A percentile compares a stretch with the other conserved stretches of the same genome.
Evolutionary conservation across 2,329 filamentous ascomycete genomes (phyloP).

Genomic region (Phaeosphaeriaceae sp.): DNA sequence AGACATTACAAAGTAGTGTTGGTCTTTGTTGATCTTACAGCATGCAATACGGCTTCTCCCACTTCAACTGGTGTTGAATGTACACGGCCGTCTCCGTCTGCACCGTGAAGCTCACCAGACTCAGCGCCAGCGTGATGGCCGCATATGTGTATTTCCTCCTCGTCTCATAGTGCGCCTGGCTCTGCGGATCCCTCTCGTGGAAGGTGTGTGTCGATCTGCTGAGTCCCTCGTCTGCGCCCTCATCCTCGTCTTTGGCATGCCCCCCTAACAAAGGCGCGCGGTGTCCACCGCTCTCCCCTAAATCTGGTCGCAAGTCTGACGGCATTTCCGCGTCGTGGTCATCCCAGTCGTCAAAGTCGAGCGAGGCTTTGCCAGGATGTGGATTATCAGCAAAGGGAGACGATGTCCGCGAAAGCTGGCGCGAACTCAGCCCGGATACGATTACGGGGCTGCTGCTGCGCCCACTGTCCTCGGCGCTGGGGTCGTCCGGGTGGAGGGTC

Average conservation of each 20-base stretch:
- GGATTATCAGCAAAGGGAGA: conserved; percentile 33
- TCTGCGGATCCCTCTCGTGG: conserved; percentile 77
- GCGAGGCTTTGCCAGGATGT: conserved; percentile 27
- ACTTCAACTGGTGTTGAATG: conserved; percentile 88
- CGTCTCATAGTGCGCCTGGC: conserved; percentile 69
- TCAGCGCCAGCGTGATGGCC: conserved; percentile 80
- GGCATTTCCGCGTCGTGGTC: conserved; percentile 56
- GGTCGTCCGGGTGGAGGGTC: conserved; percentile 24
- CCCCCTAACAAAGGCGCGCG: conserved; percentile 60
- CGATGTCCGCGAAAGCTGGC: conserved; percentile 30
- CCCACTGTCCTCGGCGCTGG: conserved; percentile 15
- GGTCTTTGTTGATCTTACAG: conserved; percentile 62
- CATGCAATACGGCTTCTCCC: conserved; percentile 99
- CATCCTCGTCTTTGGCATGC: conserved; percentile 43
- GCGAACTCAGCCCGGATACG: conserved; percentile 25
- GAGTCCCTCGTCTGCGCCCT: conserved; percentile 45
- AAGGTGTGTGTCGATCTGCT: conserved; percentile 67
- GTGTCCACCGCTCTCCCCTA: conserved; percentile 43
- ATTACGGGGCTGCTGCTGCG: conserved; percentile 31
- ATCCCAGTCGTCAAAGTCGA: conserved; percentile 56
- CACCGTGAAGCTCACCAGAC: conserved; percentile 85
- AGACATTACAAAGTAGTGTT: background rate
- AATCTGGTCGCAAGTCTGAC: conserved; percentile 55
- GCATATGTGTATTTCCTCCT: conserved; percentile 87
- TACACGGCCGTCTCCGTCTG: conserved; percentile 97